These are phyloP conservation scores for Parasarocladium wereldwijsianum DNA, from an alignment of 2,329 filamentous ascomycete genomes.

Conservation along the genomic window DNA sequence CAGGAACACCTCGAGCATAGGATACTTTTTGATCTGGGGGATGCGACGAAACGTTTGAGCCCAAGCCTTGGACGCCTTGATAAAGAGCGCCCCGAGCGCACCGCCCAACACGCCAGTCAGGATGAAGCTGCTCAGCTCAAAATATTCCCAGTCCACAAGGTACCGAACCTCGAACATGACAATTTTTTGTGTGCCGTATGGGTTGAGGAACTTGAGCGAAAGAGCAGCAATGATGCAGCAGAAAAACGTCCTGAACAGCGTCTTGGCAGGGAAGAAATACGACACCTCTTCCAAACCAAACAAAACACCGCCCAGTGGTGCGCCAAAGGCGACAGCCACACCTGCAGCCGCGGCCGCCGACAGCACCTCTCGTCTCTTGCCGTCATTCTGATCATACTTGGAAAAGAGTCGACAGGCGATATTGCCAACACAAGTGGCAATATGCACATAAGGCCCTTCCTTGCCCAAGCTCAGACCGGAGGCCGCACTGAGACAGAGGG, in stretches of 20 bases:
- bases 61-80: slow-evolving; percentile 88
- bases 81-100: slow-evolving; percentile 76
- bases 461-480: slow-evolving; percentile 91
- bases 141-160: slow-evolving; percentile 79
- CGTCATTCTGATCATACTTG: slow-evolving; percentile 91
- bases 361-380: slow-evolving; percentile 83
- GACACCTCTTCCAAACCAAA: slow-evolving; percentile 92
- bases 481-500: slow-evolving; percentile 74
- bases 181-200: slow-evolving; percentile 91
- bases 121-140: slow-evolving; percentile 76
- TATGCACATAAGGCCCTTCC: slow-evolving; percentile 93
- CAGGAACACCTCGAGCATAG: slow-evolving; percentile 73
- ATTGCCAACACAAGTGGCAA: slow-evolving; percentile 88
- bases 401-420: slow-evolving; percentile 85
- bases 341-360: slow-evolving; percentile 85
- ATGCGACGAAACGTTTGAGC: slow-evolving; percentile 78
- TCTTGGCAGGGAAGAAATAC: slow-evolving; percentile 97
- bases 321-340: slow-evolving; percentile 87
- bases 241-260: slow-evolving; percentile 93
- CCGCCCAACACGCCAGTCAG: slow-evolving; percentile 79
- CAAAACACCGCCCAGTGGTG: slow-evolving; percentile 72
- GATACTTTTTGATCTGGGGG: slow-evolving; percentile 63
- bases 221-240: slow-evolving; percentile 90
- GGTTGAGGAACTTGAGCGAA: slow-evolving; percentile 87
- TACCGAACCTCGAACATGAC: slow-evolving; percentile 94